Base-by-base conservation (phyloP, 352 stramenopile genomes). In the Achlya hypogyna region DNA sequence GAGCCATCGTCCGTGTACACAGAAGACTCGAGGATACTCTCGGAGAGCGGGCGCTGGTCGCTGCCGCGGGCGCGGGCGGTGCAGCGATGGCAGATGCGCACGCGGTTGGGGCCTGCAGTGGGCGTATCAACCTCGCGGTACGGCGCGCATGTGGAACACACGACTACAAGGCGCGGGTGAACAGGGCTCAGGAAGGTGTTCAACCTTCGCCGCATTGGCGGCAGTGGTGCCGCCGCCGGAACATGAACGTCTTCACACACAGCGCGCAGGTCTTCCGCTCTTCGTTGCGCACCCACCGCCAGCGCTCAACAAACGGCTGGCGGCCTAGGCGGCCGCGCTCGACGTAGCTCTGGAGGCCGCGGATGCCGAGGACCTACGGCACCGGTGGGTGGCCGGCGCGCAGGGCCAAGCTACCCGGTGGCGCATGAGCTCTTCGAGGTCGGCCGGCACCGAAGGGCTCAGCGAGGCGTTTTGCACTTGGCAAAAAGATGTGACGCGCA, bases 151-250 rank as follows among this genome's bases (percentile, higher is more conserved):
- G 72, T 79, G 5, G 78, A 86, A 54, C 83, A 91, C 31, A 89
- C 81, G 22, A 89, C 81, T 67, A 67, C 22, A 40, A 3, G 8
- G 1, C 28, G 2, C 2, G 12, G 12, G n/a, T 34, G 8, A 9
- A 53, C 22, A 18, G 35, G 6, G 8, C 49, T 54, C 16, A 60
- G 1, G 22, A 51, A 58, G n/a, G 27, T 67, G n/a, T n/a, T n/a
- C n/a, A n/a, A 67, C 60, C 60, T 67, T 89, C 81, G 1, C 81
- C 81, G 66, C 81, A 89, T 4, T 80, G 80, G 40, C 79, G 72
- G 66, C 81, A 89, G 59, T 89, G 81, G 60, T 89, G 81, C 72
- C 87, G 87, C 8, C 81, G 76, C 25, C 78, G 83, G 58, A 89
- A 88, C 54, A 84, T 86, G 69, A 91, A 91, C 4, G 76, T 78